A percentile compares a stretch with the other conserved stretches of the same genome.
Evolutionary conservation across 495 filamentous ascomycete species (phyloP).

Genomic region (Corynascus novoguineensis): DNA sequence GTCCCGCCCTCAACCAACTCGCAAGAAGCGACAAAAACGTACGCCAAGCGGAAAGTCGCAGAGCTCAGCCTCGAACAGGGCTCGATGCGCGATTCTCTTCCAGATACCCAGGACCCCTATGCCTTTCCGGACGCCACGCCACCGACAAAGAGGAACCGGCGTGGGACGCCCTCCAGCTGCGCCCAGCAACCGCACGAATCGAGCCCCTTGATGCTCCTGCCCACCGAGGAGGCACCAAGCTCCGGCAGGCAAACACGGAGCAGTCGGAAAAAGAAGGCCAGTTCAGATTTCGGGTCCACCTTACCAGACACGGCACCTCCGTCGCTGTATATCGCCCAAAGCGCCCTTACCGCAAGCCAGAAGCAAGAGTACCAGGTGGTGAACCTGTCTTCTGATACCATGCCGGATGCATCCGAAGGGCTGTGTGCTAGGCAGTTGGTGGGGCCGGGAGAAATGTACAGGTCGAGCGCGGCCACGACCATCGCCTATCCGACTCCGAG

Average conservation of each 20-base stretch:
- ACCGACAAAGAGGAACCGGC: slow-evolving; percentile 6
- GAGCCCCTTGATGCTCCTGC: slow-evolving; percentile 13
- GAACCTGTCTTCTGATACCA: slow-evolving; percentile 15
- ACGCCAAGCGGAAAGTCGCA: slow-evolving; percentile 20
- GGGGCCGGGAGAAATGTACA: slow-evolving; percentile 10
- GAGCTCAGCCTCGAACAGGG: slow-evolving; percentile 14
- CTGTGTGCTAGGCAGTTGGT: background rate
- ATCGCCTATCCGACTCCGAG: slow-evolving; percentile 27
- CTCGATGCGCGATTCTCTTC: background rate
- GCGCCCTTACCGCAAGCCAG: slow-evolving; percentile 29
- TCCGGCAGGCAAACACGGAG: background rate
- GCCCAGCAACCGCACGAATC: slow-evolving; percentile 1
- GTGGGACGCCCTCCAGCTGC: background rate
- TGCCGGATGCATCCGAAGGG: slow-evolving; percentile 4
- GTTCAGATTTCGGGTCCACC: slow-evolving; percentile 5
- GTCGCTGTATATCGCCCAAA: slow-evolving; percentile 24
- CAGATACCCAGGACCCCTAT: slow-evolving; percentile 20
- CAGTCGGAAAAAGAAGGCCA: background rate
- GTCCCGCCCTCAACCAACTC: slow-evolving; percentile 10
- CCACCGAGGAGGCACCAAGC: background rate
- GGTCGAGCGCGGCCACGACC: slow-evolving; percentile 25
- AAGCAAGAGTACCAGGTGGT: slow-evolving; percentile 24
- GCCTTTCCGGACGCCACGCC: slow-evolving; percentile 19
- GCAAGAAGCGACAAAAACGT: slow-evolving; percentile 9
- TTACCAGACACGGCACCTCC: slow-evolving; percentile 12